Evolutionary conservation across 2,329 filamentous ascomycete genomes (phyloP).

Genomic region (Monilinia fructigena): DNA sequence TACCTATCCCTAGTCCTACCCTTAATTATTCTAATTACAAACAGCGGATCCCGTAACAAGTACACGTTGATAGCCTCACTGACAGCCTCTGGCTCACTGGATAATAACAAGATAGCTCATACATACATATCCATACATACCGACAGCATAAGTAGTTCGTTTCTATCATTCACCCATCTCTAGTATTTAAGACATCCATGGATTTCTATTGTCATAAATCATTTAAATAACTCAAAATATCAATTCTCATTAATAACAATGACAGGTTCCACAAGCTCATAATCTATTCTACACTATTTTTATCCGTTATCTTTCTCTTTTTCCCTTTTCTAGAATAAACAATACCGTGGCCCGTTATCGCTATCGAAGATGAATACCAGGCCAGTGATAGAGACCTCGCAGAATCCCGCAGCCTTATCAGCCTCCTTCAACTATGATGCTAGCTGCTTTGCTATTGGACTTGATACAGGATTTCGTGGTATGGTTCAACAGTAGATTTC

Average conservation of each 20-base stretch:
- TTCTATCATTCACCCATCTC: too few relatives aligned
- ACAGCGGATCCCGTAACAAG: not conserved
- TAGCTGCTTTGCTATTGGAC: slow-evolving; percentile 81
- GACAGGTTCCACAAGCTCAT: not conserved
- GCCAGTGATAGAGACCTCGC: slow-evolving; percentile 76
- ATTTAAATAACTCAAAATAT: not conserved
- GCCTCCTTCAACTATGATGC: slow-evolving; percentile 82
- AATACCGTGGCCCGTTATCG: slow-evolving; percentile 12
- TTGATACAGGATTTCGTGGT: slow-evolving; percentile 85
- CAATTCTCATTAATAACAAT: not conserved
- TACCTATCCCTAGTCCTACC: not conserved
- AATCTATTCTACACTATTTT: not conserved
- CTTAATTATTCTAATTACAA: not conserved
- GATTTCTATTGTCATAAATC: not conserved
- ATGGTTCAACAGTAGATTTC: slow-evolving; percentile 40
- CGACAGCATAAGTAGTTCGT: not conserved
- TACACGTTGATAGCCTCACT: slow-evolving; percentile 5
- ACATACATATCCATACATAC: not conserved
- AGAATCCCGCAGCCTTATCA: slow-evolving; percentile 73
- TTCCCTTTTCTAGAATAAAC: not conserved
- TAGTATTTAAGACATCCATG: not conserved
- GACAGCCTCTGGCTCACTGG: not conserved
- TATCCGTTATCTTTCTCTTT: not conserved
- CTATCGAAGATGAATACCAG: slow-evolving; percentile 76
- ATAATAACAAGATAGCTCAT: not conserved